Evolutionary conservation across 2,329 filamentous ascomycete species (phyloP), one percentile per base, ranked within the genome.

Genomic region (Paecilomyces sp.): DNA sequence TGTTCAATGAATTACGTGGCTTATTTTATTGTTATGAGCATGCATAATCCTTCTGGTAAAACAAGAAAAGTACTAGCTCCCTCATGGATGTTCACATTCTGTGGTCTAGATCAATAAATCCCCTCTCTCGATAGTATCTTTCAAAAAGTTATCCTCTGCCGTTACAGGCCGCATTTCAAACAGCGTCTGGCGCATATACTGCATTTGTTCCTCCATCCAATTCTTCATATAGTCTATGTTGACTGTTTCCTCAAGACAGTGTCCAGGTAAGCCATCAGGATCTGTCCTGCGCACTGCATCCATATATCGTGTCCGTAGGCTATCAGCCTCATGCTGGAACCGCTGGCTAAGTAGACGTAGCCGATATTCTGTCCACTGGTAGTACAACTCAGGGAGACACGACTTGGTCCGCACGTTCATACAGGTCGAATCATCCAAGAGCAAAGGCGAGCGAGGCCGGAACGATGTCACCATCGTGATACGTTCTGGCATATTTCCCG

Each of bases 381-480:
- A 67, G 59, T 70, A 72, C 7, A 72, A 59, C 59, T 72, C 70
- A 1, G 64, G 59, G 1, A 65, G 63, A 31, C 70, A 65, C 3
- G 67, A 70, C 54, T 67, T 66, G 24, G 61, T 60, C 8, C 66
- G 61, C 9, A 71, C 60, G 57, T 69, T 70, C 7, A 61, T 61
- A 51, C 67, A 54, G 3, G 58, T 63, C 1, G 56, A 62, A 28
- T 58, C 0, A 54, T 63, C 0, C 62, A 73, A 8, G 28, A 57
- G 11, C 25, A 36, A 12, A 30, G 81, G 73, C 12, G 74, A 77
- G 54, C 76, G 78, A 0, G 83, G 82, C 9, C 83, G 77, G 73
- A 84, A 84, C 15, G 79, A 80, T 0, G 83, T 85, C 47, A 85
- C 81, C 69, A 83, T 81, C 57, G 75, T 81, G 68, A 86, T 84